Percentiles rank a stretch among this genome's conserved stretches.
Evolutionary conservation across 1,284 basidiomycete genomes (phyloP).

Genomic region (Ustilago shanxiensis): DNA sequence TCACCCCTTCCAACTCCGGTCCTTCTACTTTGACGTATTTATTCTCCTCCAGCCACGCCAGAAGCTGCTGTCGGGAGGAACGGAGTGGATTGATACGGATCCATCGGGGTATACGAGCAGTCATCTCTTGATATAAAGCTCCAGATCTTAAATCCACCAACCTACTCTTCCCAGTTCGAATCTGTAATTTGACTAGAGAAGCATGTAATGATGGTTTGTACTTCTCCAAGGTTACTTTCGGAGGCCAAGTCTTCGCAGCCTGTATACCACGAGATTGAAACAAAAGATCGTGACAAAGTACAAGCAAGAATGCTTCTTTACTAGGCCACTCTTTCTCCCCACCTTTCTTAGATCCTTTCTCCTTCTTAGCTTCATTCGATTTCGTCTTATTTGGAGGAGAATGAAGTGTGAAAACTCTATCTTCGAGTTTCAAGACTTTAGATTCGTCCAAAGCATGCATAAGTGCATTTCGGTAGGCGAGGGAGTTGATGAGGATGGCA

Average conservation of each 20-base stretch:
- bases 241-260: slow-evolving; percentile 62
- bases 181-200: slow-evolving; percentile 86
- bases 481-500: slow-evolving; percentile 59
- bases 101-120: slow-evolving; percentile 63
- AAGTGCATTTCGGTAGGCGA: slow-evolving; percentile 54
- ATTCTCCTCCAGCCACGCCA: slow-evolving; percentile 74
- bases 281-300: slow-evolving; percentile 64
- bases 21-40: slow-evolving; percentile 49
- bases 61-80: slow-evolving; percentile 71
- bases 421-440: slow-evolving; percentile 42
- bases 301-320: slow-evolving; percentile 55
- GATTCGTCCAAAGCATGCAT: slow-evolving; percentile 37
- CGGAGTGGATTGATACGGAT: slow-evolving; percentile 59
- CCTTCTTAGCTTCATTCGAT: not conserved
- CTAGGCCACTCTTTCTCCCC: slow-evolving; percentile 15
- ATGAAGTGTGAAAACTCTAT: slow-evolving; percentile 32
- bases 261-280: slow-evolving; percentile 60
- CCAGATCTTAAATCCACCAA: slow-evolving; percentile 61
- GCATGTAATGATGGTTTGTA: slow-evolving; percentile 89
- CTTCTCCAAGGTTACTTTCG: slow-evolving; percentile 71
- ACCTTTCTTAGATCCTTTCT: not conserved
- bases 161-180: slow-evolving; percentile 70
- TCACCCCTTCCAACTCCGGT: slow-evolving; percentile 48
- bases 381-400: not conserved
- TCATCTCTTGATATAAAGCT: slow-evolving; percentile 47